Evolutionary conservation across 495 filamentous ascomycete genomes (phyloP).

Genomic region (Penicillium arizonense): DNA sequence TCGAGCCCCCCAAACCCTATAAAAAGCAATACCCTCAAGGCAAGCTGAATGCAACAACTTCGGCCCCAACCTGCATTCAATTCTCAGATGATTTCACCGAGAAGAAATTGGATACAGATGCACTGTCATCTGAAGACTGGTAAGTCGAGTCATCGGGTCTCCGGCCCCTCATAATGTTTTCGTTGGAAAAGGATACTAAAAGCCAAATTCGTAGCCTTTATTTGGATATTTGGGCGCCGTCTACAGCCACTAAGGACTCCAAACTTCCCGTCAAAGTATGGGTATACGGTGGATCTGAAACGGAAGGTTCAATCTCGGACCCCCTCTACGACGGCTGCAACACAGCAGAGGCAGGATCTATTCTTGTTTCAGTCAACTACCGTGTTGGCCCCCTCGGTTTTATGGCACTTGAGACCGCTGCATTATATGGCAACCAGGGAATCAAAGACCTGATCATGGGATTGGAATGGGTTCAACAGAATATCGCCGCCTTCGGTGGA

Average conservation of each 20-base stretch:
- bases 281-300: conserved; percentile 33
- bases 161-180: background rate
- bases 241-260: conserved; percentile 28
- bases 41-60: conserved; percentile 13
- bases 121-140: conserved; percentile 34
- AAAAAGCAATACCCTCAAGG: conserved; percentile 8
- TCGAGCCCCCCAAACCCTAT: conserved; percentile 14
- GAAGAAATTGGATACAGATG: conserved; percentile 4
- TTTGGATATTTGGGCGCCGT: conserved; percentile 23
- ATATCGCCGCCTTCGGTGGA: conserved; percentile 27
- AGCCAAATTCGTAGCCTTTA: conserved; percentile 3
- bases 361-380: conserved; percentile 40
- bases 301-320: conserved; percentile 12
- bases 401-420: conserved; percentile 18
- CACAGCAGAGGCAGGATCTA: conserved; percentile 25
- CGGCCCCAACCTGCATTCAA: conserved; percentile 29
- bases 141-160: background rate
- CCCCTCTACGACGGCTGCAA: conserved; percentile 38
- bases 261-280: conserved; percentile 40
- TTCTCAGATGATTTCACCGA: conserved; percentile 15
- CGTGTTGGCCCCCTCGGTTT: conserved; percentile 26
- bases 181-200: background rate
- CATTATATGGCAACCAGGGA: conserved; percentile 21
- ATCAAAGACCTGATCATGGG: conserved; percentile 21
- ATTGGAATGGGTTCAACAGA: conserved; percentile 27